Base-by-base conservation (phyloP, 1,284 basidiomycete species). In the Malassezia nana region DNA sequence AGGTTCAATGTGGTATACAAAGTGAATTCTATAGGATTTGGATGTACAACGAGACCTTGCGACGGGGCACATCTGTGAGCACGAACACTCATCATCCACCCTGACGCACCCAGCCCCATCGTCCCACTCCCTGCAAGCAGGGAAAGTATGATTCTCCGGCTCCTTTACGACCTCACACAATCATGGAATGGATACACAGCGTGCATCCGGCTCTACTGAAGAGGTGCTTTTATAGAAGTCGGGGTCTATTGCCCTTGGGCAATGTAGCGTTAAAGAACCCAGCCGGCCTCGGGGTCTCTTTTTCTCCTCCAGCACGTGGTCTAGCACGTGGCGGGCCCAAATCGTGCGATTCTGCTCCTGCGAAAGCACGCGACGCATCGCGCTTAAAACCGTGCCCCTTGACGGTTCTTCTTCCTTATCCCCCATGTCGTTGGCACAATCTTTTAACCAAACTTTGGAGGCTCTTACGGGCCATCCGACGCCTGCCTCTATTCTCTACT, bases 401-500 rank as follows among this genome's bases (percentile, higher is more conserved):
- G 26, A 44, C 9, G 10, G n/a, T n/a, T 18, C 9, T 31, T 30
- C 18, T 44, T 31, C 43, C 26, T 20, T 12, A 44, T 29, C 43
- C 31, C 10, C 29, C 41, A 50, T 50, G 49, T 28, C 30, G 16
- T 29, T 44, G 16, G 20, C 42, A 20, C 24, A 28, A 8, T 42
- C 29, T 1, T 46, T 48, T 9, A 56, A 56, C 38, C 48, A 51
- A 2, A 51, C 54, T 4, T 28, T 56, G 12, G 54, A 56, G 18
- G 32, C 40, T n/a, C 29, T 56, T 25, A 56, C 63, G 57, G 46
- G 50, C 47, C 46, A 64, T 53, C 56, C 63, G 1, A 53, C 55
- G 6, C 45, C 90, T 53, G 66, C 60, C 22, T 45, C 64, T 15
- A 64, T 69, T 16, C 62, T 74, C 28, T 74, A 74, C 59, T 50